Evolutionary conservation across 495 filamentous ascomycete species (phyloP).

Genomic region (Trichoderma orchidacearum): DNA sequence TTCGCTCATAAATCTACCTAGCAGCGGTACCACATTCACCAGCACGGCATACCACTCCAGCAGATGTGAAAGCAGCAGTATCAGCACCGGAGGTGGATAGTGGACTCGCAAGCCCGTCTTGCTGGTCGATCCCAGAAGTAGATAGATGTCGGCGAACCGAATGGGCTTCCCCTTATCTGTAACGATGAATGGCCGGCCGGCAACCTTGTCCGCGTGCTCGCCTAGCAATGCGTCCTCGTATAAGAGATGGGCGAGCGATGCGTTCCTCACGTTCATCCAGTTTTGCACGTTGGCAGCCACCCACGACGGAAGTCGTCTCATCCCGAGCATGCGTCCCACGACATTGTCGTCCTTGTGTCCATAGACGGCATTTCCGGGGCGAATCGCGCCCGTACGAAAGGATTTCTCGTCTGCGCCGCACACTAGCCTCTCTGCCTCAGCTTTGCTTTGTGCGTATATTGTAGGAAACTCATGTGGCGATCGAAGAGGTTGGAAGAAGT

Average conservation of each 20-base stretch:
- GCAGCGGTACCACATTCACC: slow-evolving; percentile 19
- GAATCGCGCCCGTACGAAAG: slow-evolving; percentile 44
- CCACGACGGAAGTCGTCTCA: slow-evolving; percentile 24
- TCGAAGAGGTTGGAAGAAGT: slow-evolving; percentile 30
- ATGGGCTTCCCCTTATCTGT: slow-evolving; percentile 23
- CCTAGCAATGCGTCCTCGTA: slow-evolving; percentile 38
- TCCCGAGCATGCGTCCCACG: slow-evolving; percentile 14
- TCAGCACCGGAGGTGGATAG: slow-evolving; percentile 24
- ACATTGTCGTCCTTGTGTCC: slow-evolving; percentile 32
- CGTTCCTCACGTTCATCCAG: slow-evolving; percentile 41
- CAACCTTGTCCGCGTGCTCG: slow-evolving; percentile 18
- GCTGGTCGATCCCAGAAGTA: slow-evolving; percentile 6
- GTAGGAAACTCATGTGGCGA: slow-evolving; percentile 36
- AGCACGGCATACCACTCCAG: slow-evolving; percentile 5
- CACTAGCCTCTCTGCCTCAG: slow-evolving; percentile 38
- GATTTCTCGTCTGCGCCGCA: slow-evolving; percentile 1
- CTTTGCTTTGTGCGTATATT: slow-evolving; percentile 40
- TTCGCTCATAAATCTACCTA: slow-evolving; percentile 23
- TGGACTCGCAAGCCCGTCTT: slow-evolving; percentile 15
- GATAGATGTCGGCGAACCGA: slow-evolving; percentile 19
- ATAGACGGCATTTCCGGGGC: slow-evolving; percentile 45
- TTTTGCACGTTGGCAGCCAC: slow-evolving; percentile 35
- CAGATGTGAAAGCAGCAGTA: slow-evolving; percentile 20
- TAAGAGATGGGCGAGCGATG: slow-evolving; percentile 40
- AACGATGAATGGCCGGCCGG: slow-evolving; percentile 27